Conservation (phyloP, 169 alveolate species). For the Miamiensis avidus region DNA sequence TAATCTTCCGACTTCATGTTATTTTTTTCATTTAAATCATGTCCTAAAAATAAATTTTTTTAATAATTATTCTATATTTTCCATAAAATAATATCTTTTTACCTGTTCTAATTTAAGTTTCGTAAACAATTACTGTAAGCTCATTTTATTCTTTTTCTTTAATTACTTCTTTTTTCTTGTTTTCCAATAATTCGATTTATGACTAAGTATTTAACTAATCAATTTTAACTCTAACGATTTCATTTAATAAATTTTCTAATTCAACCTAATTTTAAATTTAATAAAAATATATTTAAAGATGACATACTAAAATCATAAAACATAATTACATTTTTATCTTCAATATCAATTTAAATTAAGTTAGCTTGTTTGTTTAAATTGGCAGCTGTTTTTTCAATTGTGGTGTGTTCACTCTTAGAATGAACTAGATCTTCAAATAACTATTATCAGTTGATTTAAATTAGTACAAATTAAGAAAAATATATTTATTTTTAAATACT, state of each 20-base stretch:
- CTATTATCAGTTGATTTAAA: not conserved
- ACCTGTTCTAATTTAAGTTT: conserved; percentile 71
- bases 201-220: conserved; percentile 85
- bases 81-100: too few species aligned
- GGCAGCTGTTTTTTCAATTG: conserved; percentile 70
- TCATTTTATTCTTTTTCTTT: conserved; percentile 61
- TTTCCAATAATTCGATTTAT: conserved; percentile 72
- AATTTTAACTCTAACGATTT: conserved; percentile 86
- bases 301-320: too few species aligned
- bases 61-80: too few species aligned
- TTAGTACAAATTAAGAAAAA: too few species aligned
- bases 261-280: conserved; percentile 38
- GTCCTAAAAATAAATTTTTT: conserved; percentile 51
- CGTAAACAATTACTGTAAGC: conserved; percentile 57
- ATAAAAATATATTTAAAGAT: too few species aligned
- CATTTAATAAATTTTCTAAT: conserved; percentile 82
- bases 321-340: conserved; percentile 63
- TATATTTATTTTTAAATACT: too few species aligned
- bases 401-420: conserved; percentile 65
- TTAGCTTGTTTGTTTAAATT: conserved; percentile 69
- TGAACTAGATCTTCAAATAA: conserved; percentile 66
- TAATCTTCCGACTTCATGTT: conserved; percentile 87
- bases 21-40: conserved; percentile 86
- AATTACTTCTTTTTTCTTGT: conserved; percentile 61
- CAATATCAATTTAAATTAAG: conserved; percentile 50